Base-by-base conservation (phyloP, 202 grass and related monocot genomes). In the Saccharum hybrid region DNA sequence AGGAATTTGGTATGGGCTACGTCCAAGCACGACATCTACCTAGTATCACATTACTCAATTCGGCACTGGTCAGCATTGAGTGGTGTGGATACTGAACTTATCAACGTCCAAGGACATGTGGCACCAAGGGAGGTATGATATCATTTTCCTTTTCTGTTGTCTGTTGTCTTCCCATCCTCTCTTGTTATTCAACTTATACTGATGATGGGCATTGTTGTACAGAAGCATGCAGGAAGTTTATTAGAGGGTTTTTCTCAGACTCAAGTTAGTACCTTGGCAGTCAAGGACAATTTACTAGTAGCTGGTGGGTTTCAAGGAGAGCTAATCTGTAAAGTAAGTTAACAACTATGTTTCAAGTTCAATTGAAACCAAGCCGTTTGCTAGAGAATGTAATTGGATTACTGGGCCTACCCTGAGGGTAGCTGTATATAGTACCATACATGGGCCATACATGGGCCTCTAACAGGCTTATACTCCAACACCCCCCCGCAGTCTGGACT, bases 1-100 rank as follows among this genome's bases (percentile, higher is more conserved):
- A 90, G 96, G 72, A 98, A 98, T 91, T 93, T 98, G 81, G 87
- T 98, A 49, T 98, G 92, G 95, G 88, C 95, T 81, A 95, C 95
- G 81, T 95, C 95, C 59, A 98, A 98, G 81, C 96, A 98, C 71
- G 96, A 98, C 21, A 87, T 92, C 42, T 98, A 90, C 78, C 76
- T 98, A 74, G 91, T 93, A 78, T 95, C 92, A 23, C 64, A 91
- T 83, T 98, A 81, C 86, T 87, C 82, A 75, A 81, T 98, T 75
- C 90, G 86, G 88, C 96, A 98, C 71, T 98, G 96, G 96, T 98
- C 96, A 6, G 89, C 96, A 38, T 81, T 98, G 80, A 93, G 46
- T 78, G 73, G 89, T 77, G 31, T 76, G 68, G 77, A 79, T 73
- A 92, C 86, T 68, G 90, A 98, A 88, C 86, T 98, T 83, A 88